These are phyloP conservation scores for Gentiana straminea DNA, from an alignment of 257 asterid species.

Conservation along the genomic window DNA sequence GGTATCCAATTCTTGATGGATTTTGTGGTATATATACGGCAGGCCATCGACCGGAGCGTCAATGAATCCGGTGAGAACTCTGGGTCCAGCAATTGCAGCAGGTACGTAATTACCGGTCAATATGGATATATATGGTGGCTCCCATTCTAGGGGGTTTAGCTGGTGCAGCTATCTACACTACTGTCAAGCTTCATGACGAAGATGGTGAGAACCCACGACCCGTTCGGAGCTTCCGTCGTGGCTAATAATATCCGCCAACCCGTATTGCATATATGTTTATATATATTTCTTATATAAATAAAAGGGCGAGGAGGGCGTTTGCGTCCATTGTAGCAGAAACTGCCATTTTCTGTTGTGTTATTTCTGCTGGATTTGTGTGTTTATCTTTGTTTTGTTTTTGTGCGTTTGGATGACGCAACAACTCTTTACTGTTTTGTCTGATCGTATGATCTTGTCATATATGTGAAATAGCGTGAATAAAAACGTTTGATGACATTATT, in stretches of 20 bases:
- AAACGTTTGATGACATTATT: too few species aligned
- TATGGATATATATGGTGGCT: slow-evolving; percentile 78
- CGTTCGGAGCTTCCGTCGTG: slow-evolving; percentile 31
- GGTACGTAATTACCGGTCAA: slow-evolving; percentile 66
- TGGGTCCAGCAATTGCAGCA: slow-evolving; percentile 90
- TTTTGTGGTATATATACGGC: neutral
- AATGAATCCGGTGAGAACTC: slow-evolving; percentile 82
- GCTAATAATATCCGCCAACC: neutral
- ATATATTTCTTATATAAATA: too few species aligned
- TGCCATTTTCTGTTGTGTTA: too few species aligned
- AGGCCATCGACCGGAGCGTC: slow-evolving; percentile 88
- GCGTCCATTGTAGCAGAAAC: too few species aligned
- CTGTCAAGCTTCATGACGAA: slow-evolving; percentile 18
- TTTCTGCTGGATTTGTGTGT: too few species aligned
- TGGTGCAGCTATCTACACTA: slow-evolving; percentile 48
- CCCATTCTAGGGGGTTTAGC: slow-evolving; percentile 82
- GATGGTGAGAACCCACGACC: slow-evolving; percentile 17
- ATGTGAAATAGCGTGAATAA: too few species aligned
- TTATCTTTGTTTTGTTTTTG: too few species aligned
- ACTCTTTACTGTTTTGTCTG: too few species aligned
- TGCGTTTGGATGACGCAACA: too few species aligned
- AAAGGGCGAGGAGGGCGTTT: too few species aligned
- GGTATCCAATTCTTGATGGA: neutral
- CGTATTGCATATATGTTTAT: too few species aligned
- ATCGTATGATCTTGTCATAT: too few species aligned